Percentiles rank a stretch among this genome's conserved stretches.
Conservation (phyloP, 495 filamentous ascomycete genomes). For the Aspergillus homomorphus region DNA sequence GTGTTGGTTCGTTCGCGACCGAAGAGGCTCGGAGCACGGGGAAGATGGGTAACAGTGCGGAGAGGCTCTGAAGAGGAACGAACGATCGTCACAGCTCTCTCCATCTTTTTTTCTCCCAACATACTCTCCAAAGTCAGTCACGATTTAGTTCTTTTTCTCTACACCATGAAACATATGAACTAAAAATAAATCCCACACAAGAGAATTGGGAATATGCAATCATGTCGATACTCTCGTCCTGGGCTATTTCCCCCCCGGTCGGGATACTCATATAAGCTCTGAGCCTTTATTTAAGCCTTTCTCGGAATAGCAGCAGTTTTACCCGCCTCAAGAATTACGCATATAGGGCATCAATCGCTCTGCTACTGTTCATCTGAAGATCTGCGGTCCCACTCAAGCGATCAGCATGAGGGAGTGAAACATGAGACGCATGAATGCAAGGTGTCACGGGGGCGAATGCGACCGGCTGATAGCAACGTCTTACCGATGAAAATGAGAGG, state of each 20-base stretch:
- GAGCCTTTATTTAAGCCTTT: no score
- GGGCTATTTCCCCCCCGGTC: no score
- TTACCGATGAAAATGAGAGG: not conserved
- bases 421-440: not conserved
- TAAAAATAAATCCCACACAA: no score
- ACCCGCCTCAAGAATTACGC: not conserved
- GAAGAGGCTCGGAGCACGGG: conserved; percentile 13
- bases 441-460: not conserved
- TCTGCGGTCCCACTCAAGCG: not conserved
- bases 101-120: not conserved
- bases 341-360: not conserved
- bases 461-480: not conserved
- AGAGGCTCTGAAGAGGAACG: not conserved
- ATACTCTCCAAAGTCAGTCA: no score
- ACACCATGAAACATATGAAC: no score
- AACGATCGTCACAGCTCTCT: not conserved
- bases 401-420: not conserved
- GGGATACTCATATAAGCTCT: no score
- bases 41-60: not conserved
- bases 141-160: not conserved
- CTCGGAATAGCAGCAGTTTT: no score
- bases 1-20: conserved; percentile 14
- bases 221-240: no score
- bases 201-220: no score
- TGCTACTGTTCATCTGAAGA: no score